These are phyloP conservation scores for Acanthamoeba culbertsoni DNA, from an alignment of 208 protist genomes.

Conservation along the genomic window DNA sequence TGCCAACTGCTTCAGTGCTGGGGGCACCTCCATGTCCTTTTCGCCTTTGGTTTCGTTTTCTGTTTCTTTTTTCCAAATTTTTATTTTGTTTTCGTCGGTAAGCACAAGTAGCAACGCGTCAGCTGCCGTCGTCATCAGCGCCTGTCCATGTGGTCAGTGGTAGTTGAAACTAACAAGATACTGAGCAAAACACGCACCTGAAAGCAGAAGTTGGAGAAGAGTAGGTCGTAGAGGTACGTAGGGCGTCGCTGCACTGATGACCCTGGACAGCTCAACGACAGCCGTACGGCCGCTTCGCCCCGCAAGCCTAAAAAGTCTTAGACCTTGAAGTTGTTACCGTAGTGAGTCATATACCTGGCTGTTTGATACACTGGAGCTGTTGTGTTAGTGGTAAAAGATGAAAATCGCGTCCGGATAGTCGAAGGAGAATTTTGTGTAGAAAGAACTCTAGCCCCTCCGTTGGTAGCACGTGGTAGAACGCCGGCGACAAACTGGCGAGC, in stretches of 20 bases:
- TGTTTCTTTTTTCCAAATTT: background rate
- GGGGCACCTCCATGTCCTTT: background rate
- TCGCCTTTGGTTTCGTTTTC: background rate
- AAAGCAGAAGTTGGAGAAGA: background rate
- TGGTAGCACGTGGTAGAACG: background rate
- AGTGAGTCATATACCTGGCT: too few species aligned
- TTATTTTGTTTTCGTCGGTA: background rate
- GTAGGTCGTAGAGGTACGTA: background rate
- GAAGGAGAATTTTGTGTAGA: too few species aligned
- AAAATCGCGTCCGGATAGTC: too few species aligned
- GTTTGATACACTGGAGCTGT: too few species aligned
- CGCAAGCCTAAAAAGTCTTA: background rate
- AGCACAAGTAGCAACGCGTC: background rate
- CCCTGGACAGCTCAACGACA: background rate
- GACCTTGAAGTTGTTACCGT: background rate
- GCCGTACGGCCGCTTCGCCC: background rate
- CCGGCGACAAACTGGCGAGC: background rate
- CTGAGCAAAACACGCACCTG: background rate
- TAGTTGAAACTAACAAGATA: background rate
- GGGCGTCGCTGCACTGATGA: background rate
- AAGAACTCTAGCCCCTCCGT: background rate
- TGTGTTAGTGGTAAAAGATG: background rate
- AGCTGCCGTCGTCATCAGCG: background rate
- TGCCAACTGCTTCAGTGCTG: background rate
- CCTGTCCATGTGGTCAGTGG: background rate